Base-by-base conservation (phyloP, 495 filamentous ascomycete species). In the Xylaria palmicola region DNA sequence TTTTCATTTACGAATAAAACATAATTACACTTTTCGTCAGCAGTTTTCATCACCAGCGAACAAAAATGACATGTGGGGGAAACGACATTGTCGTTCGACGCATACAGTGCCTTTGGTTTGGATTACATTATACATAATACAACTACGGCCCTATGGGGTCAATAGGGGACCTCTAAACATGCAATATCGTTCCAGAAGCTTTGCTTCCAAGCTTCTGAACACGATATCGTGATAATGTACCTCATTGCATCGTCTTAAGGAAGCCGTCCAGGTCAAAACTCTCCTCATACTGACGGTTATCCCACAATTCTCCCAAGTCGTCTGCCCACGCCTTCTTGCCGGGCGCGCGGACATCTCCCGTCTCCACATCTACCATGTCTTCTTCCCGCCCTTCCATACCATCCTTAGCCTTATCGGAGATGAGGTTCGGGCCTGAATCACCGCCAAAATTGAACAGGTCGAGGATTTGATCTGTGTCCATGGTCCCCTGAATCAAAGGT, bases 381-480 rank as follows among this genome's bases (percentile, higher is more conserved):
- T 94, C 90, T 73, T 97, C 93, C 44, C 86, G 84, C 29, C 80
- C 78, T 30, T 86, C 84, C 55, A 87, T 82, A 32, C 48, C 47
- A n/a, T 75, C 71, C 12, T 77, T 68, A 15, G 74, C 71, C 70
- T 89, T 86, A 43, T 88, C 84, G 1, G 77, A 65, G 60, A 82
- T 80, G 37, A 86, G 80, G 17, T 78, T 86, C 1, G 84, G 78
- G 8, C 87, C 90, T 4, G 86, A 85, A 65, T 95, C 91, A 62
- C 91, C 90, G 62, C 91, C 90, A 8, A 98, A 80, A 70, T 88
- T 98, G 79, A 98, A 98, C 49, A 98, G 85, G 70, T 98, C 94
- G 0, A 98, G 85, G 62, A 98, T 93, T 74, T 98, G 91, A 68
- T 97, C 94, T 52, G 94, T 98, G 75, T 97, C 92, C 94, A 98